Percentiles rank a stretch among this genome's conserved stretches.
phyloP scores from a whole-genome alignment of 148 eudicot species.

The Fagopyrum homotropicum region DNA sequence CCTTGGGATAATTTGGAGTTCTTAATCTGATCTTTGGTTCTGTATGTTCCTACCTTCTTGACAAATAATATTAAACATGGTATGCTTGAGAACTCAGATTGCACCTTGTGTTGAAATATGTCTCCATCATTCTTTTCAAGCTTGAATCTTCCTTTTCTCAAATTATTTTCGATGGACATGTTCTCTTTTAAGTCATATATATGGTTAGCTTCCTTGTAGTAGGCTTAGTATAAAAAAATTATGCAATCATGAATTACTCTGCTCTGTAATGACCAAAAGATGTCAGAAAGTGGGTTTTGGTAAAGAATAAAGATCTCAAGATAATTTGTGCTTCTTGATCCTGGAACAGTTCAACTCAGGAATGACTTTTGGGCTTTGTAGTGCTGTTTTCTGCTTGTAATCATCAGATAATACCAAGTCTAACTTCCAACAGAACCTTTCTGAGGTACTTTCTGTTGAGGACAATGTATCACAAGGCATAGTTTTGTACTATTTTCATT shows the following conservation, averaged over 20 bases:
- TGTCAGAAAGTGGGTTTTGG: neutral
- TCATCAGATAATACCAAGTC: too few relatives aligned
- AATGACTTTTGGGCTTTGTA: neutral
- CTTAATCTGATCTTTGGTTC: neutral
- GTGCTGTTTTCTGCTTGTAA: neutral
- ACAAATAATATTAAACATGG: constrained; percentile 1
- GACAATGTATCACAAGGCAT: neutral
- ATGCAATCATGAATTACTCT: neutral
- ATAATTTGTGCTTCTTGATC: neutral
- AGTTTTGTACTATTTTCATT: neutral
- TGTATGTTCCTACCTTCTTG: neutral
- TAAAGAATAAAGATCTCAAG: neutral
- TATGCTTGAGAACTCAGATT: neutral
- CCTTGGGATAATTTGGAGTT: neutral
- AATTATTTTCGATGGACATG: neutral
- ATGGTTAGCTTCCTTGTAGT: neutral
- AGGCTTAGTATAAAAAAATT: neutral
- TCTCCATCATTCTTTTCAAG: neutral
- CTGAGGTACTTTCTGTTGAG: too few relatives aligned
- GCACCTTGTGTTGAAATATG: neutral
- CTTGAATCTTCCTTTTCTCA: neutral
- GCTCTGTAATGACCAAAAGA: neutral
- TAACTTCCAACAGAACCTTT: too few relatives aligned
- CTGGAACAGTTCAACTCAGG: neutral
- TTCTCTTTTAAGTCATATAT: neutral